Base-by-base conservation (phyloP, 1,284 basidiomycete genomes). In the Rhodotorula glutinis region DNA sequence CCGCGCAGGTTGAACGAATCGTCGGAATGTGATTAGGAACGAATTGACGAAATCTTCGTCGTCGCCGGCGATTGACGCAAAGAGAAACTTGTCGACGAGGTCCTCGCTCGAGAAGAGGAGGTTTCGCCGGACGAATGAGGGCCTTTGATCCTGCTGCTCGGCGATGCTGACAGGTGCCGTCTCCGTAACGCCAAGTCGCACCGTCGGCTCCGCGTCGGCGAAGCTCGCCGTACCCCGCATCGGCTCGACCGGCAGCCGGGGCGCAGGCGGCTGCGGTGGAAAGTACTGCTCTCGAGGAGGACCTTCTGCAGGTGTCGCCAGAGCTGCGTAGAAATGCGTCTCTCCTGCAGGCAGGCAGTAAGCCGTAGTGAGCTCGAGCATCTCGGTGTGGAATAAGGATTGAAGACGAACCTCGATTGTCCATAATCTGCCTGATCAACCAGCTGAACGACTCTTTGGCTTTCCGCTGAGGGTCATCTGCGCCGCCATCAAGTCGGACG, bases 1-100 rank as follows among this genome's bases (percentile, higher is more conserved):
- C 27, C 76, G 73, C 60, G 61, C 75, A 1, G 77, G 76, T 25
- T 71, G 66, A 0, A 74, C 74, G 44, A 78, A 77, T 19, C 74
- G 65, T 13, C 77, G 70, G 57, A 70, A 78, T 27, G 75, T 69
- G 56, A 75, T 76, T n/a, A 78, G 64, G 62, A 78, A 78, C 13
- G 69, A 62, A 19, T 69, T 70, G 21, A 77, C 70, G 70, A 75
- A 76, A 14, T 61, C 61, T 38, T 77, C 70, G 63, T 76, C 77
- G 66, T 77, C 75, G 27, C 76, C 76, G 3, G 75, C 74, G 1
- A 78, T 75, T 5, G 74, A 67, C 1, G 77, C 76, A 51, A 73
- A 76, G 11, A 78, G 69, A 54, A 78, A 75, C 62, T 77, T 78
- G 67, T 78, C 75, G 55, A 78, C 70, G 58, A 77, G 57, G 47